Percentiles rank a stretch among this genome's conserved stretches.
phyloP scores from a whole-genome alignment of 352 stramenopile genomes.

The Globisporangium paddicum region DNA sequence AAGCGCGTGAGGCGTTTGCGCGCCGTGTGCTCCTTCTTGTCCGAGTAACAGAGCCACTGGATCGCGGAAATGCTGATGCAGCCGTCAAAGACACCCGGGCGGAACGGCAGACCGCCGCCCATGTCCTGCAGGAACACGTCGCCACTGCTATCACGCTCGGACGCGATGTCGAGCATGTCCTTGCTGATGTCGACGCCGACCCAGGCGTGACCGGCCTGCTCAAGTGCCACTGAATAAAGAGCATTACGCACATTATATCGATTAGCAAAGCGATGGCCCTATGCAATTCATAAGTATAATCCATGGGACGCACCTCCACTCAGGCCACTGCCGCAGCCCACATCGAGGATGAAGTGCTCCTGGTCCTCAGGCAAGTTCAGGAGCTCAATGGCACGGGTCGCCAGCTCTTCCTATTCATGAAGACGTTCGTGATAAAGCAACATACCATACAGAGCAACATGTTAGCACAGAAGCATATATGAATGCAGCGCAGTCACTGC shows the following conservation, averaged over 20 bases:
- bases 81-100: slow-evolving; percentile 96
- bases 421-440: neutral
- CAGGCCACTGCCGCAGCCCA: slow-evolving; percentile 96
- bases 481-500: neutral
- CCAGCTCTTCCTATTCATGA: slow-evolving; percentile 83
- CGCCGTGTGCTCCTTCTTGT: slow-evolving; percentile 94
- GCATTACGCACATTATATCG: no score
- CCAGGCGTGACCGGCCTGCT: slow-evolving; percentile 95
- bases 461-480: neutral
- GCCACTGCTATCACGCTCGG: slow-evolving; percentile 88
- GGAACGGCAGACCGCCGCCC: slow-evolving; percentile 97
- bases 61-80: slow-evolving; percentile 99
- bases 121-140: slow-evolving; percentile 95
- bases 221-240: slow-evolving; percentile 64
- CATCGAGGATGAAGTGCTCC: slow-evolving; percentile 93
- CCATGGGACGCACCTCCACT: slow-evolving; percentile 75
- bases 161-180: slow-evolving; percentile 99
- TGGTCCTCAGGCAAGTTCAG: slow-evolving; percentile 90
- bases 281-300: no score
- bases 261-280: neutral
- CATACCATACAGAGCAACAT: neutral
- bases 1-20: slow-evolving; percentile 95
- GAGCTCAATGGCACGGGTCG: slow-evolving; percentile 96
- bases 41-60: slow-evolving; percentile 99
- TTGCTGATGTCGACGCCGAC: slow-evolving; percentile 96